Evolutionary conservation across 169 alveolate species (phyloP).

Genomic region (Cryptosporidium sp.): DNA sequence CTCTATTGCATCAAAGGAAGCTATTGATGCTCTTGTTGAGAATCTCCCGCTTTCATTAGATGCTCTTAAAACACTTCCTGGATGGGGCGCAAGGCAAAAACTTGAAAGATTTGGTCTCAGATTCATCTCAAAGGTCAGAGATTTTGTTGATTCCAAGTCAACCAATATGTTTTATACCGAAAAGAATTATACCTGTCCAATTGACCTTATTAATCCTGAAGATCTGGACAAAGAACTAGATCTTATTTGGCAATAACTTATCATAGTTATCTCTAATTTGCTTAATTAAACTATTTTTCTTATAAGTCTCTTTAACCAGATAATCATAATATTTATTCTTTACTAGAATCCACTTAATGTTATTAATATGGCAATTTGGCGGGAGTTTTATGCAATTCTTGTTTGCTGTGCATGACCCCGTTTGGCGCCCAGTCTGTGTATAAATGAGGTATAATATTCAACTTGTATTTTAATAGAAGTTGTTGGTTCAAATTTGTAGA

Average conservation of each 20-base stretch:
- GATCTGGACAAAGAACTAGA: conserved; percentile 73
- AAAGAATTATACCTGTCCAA: conserved; percentile 43
- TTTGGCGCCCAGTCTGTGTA: not conserved
- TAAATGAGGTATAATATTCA: not conserved
- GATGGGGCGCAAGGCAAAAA: conserved; percentile 69
- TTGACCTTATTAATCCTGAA: conserved; percentile 57
- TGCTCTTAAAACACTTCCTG: conserved; percentile 43
- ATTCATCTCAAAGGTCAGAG: conserved; percentile 58
- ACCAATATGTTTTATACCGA: not conserved
- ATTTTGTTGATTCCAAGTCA: conserved; percentile 33
- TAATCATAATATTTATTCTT: not conserved
- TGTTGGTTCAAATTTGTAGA: conserved; percentile 3
- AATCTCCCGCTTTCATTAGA: conserved; percentile 41
- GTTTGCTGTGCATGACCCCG: not conserved
- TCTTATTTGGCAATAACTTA: conserved; percentile 11
- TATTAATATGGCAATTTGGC: not conserved
- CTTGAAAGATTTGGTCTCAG: conserved; percentile 58
- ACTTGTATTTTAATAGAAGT: not conserved
- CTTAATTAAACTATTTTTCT: no score
- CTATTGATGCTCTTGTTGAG: conserved; percentile 57
- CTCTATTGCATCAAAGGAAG: conserved; percentile 75
- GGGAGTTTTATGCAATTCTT: not conserved
- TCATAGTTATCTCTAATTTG: not conserved
- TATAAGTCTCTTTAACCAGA: not conserved
- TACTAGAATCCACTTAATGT: no score